Percentiles rank a stretch among this genome's conserved stretches.
Evolutionary conservation across 1,284 basidiomycete genomes (phyloP).

Genomic region (Vanrija pseudolonga): DNA sequence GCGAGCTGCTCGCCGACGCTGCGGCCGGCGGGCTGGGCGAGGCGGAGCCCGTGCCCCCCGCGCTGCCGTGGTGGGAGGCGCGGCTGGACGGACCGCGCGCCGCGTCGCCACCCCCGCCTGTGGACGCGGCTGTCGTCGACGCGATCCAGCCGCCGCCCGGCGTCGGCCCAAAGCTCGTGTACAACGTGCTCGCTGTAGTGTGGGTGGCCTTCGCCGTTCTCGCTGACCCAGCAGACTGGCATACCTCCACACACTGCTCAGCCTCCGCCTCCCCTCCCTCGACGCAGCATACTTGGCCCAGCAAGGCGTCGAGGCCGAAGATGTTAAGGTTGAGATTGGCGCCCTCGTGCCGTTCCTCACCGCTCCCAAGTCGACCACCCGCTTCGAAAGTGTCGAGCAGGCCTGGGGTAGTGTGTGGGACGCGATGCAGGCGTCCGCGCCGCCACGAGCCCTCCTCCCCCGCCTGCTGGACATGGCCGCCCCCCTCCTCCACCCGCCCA

Average conservation of each 20-base stretch:
- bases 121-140: conserved; percentile 5
- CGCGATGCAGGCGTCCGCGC: conserved; percentile 10
- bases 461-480: conserved; percentile 25
- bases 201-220: no score
- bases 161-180: conserved; percentile 33
- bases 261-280: conserved; percentile 36
- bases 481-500: conserved; percentile 34
- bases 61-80: conserved; percentile 19
- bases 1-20: conserved; percentile 33
- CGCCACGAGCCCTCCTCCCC: conserved; percentile 7
- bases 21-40: conserved; percentile 14
- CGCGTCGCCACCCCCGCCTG: conserved; percentile 7
- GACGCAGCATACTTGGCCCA: conserved; percentile 6
- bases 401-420: conserved; percentile 44
- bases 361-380: conserved; percentile 33
- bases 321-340: conserved; percentile 24
- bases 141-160: conserved; percentile 20
- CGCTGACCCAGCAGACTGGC: conserved; percentile 27
- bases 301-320: conserved; percentile 1
- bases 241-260: conserved; percentile 39
- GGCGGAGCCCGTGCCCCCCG: conserved; percentile 2
- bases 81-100: conserved; percentile 7
- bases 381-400: conserved; percentile 24
- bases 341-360: conserved; percentile 36
- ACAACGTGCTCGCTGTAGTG: conserved; percentile 43